Conservation (phyloP, 768 basidiomycete genomes). For the Podaxis sp. region DNA sequence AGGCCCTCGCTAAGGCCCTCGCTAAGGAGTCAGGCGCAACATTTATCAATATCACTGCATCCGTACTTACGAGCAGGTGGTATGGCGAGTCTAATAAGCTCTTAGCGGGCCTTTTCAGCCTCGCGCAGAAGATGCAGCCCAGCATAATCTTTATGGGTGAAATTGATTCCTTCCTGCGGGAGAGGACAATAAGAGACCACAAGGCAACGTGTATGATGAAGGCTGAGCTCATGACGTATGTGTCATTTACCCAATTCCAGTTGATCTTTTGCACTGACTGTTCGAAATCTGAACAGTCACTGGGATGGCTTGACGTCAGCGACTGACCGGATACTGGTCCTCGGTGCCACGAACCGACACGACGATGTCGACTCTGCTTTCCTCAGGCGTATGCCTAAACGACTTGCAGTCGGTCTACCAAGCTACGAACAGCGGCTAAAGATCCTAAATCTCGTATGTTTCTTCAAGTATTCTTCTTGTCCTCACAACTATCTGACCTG, state of each 20-base stretch:
- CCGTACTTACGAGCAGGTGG: constrained; percentile 49
- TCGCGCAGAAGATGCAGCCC: constrained; percentile 92
- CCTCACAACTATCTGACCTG: not conserved
- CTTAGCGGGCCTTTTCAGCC: constrained; percentile 89
- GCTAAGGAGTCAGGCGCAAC: constrained; percentile 99
- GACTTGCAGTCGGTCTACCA: constrained; percentile 85
- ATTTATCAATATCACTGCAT: constrained; percentile 70
- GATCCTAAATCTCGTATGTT: constrained; percentile 75
- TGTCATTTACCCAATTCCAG: constrained; percentile 13
- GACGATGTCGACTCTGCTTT: constrained; percentile 89
- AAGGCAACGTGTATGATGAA: constrained; percentile 99
- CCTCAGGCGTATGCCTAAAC: constrained; percentile 96
- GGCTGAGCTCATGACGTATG: constrained; percentile 91
- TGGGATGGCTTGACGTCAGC: constrained; percentile 94
- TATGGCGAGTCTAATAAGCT: constrained; percentile 78
- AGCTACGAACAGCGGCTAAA: constrained; percentile 75
- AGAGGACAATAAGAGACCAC: constrained; percentile 86
- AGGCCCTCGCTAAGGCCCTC: constrained; percentile 93
- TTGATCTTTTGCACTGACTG: not conserved
- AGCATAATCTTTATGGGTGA: constrained; percentile 99
- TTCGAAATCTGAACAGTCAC: constrained; percentile 44
- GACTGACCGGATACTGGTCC: constrained; percentile 79
- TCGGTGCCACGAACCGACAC: constrained; percentile 95
- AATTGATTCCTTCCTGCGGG: constrained; percentile 93
- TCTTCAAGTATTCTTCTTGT: not conserved